These are phyloP conservation scores for Aureobasidium mangrovei DNA, from an alignment of 2,329 filamentous ascomycete species.

Conservation along the genomic window DNA sequence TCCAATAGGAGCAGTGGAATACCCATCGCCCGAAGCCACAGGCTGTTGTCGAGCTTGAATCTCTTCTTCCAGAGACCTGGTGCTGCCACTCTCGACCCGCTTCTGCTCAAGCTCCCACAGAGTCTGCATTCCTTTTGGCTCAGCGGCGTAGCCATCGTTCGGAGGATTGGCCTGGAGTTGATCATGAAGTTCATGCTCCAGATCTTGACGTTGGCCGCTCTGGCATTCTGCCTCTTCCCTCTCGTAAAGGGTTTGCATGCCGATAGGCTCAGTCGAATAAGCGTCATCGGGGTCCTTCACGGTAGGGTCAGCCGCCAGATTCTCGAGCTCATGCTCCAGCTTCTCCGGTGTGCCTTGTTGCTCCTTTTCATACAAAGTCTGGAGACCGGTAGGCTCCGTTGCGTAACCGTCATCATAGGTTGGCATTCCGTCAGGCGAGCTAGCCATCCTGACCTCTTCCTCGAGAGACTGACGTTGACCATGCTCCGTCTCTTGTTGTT, in stretches of 20 bases:
- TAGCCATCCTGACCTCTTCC: conserved; percentile 1
- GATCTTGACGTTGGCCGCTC: background rate
- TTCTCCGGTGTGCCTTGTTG: background rate
- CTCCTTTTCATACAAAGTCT: conserved; percentile 42
- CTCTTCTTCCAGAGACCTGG: conserved; percentile 8
- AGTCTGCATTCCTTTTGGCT: conserved; percentile 13
- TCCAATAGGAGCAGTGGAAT: conserved; percentile 1
- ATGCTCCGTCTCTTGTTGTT: background rate
- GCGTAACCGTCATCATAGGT: conserved; percentile 1
- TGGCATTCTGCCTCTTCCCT: conserved; percentile 1
- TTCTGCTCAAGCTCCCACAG: conserved; percentile 5
- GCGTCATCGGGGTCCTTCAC: background rate
- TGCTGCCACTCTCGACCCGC: background rate
- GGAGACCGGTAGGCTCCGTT: conserved; percentile 36
- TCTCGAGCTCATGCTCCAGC: conserved; percentile 17
- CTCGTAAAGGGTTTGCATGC: conserved; percentile 15
- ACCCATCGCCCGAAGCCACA: background rate
- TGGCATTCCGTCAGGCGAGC: background rate
- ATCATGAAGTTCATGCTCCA: conserved; percentile 12
- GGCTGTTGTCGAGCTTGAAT: background rate
- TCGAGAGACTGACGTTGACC: conserved; percentile 8
- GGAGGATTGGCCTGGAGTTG: background rate
- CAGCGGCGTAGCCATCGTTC: background rate
- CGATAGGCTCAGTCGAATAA: conserved; percentile 13
- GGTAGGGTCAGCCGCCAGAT: background rate